Evolutionary conservation across 257 asterid species (phyloP), one percentile per base, ranked within the genome.

Genomic region (Solanum arcanum): DNA sequence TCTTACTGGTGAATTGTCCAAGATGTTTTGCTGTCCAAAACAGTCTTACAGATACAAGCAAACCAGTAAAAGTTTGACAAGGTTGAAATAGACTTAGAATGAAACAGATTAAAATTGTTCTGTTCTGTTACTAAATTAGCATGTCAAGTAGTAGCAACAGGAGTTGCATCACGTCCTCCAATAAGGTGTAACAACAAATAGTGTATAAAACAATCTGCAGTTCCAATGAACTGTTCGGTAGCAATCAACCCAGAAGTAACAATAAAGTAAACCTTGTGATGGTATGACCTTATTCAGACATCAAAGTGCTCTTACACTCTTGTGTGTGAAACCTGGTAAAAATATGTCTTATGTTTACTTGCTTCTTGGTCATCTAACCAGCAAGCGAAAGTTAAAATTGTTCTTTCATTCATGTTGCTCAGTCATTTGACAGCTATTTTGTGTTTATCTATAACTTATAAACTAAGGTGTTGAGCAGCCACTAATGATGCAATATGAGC

Each of bases 401-500:
- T 77, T 77, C 62, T 7, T 7, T 76, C 1, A 12, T 75, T 15
- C 39, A 77, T 42, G 83, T 77, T 15, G 23, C 15, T 77, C 14
- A 44, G 83, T 44, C 83, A 77, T 77, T 44, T 77, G 83, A 12
- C n/a, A 77, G 16, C 84, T 44, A 77, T 25, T 77, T 66, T 77
- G 39, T 25, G 21, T 46, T 64, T 46, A 27, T 78, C 41, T 78
- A 0, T 78, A 78, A 78, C 33, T 46, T 46, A 27, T 46, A 78
- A 46, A 25, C 39, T 46, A 25, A 35, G 72, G 66, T 60, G 66
- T 29, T 42, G 25, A 60, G 78, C 77, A 44, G 59, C 37, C 83
- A 74, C 88, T 89, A 70, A 89, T 86, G 77, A 33, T 86, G 56
- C 23, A 44, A 31, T 86, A 47, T 42, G 88, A 73, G 29, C 96